These are phyloP conservation scores for Cotoneaster glaucophyllus DNA, from an alignment of 306 rosid genomes.

Conservation along the genomic window DNA sequence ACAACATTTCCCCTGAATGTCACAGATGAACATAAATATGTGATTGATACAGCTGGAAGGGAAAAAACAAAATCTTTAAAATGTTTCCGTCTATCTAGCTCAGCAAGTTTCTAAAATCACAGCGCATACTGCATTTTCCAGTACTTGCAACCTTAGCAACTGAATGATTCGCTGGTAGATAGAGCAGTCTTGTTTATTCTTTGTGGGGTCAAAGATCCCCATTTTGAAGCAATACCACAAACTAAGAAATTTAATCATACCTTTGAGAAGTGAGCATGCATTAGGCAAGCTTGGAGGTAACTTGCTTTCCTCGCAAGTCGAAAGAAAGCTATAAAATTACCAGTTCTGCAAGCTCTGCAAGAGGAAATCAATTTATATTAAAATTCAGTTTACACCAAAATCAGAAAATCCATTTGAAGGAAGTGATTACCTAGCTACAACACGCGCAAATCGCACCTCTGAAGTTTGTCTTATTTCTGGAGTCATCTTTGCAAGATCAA, in stretches of 20 bases:
- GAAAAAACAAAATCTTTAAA: not conserved
- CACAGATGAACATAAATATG: not conserved
- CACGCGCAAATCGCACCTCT: slow-evolving; percentile 90
- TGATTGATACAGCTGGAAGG: not conserved
- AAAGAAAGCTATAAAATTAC: slow-evolving; percentile 86
- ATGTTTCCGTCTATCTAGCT: slow-evolving; percentile 5
- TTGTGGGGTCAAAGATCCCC: slow-evolving; percentile 13
- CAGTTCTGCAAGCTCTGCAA: slow-evolving; percentile 88
- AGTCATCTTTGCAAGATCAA: slow-evolving; percentile 98
- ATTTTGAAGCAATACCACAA: slow-evolving; percentile 13
- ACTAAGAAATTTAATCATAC: slow-evolving; percentile 34
- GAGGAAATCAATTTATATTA: slow-evolving; percentile 22
- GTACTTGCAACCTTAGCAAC: slow-evolving; percentile 9
- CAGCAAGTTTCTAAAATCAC: slow-evolving; percentile 6
- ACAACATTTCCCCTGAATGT: not conserved
- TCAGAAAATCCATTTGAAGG: slow-evolving; percentile 8
- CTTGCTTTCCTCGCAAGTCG: slow-evolving; percentile 85
- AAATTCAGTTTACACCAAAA: slow-evolving; percentile 17
- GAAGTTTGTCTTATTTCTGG: slow-evolving; percentile 87
- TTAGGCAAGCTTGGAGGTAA: slow-evolving; percentile 97
- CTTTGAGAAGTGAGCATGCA: slow-evolving; percentile 99
- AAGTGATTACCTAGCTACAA: slow-evolving; percentile 72
- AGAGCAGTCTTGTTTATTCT: slow-evolving; percentile 8
- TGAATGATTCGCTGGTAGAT: slow-evolving; percentile 3
- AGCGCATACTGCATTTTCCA: slow-evolving; percentile 12